Base-by-base conservation (phyloP, 2,329 filamentous ascomycete genomes). In the Leptographium flavum region DNA sequence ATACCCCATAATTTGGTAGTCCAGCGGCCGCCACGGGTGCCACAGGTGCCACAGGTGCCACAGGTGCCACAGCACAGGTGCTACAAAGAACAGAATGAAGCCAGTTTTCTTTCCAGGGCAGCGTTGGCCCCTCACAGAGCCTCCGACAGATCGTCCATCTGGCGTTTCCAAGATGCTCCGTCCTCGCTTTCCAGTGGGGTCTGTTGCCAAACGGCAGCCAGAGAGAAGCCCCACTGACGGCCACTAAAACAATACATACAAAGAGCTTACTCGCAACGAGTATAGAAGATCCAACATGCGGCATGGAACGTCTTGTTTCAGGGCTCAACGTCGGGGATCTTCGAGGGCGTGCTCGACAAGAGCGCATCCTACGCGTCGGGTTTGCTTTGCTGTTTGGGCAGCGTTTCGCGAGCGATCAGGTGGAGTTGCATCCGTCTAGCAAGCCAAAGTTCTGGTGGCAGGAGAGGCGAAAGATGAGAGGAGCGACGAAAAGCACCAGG, bases 91-190 rank as follows among this genome's bases (percentile, higher is more conserved):
- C 21, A 25, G 36, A 15, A 8, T 9, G n/a, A n/a, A n/a, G n/a
- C n/a, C n/a, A n/a, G n/a, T n/a, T n/a, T n/a, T n/a, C n/a, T n/a
- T n/a, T n/a, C n/a, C n/a, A n/a, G n/a, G n/a, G n/a, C n/a, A n/a
- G n/a, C n/a, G n/a, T n/a, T n/a, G n/a, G 40, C 28, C 40, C 40
- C 40, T 42, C 40, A 30, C 30, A 42, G 40, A 42, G 40, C 40
- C 42, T 37, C 32, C 42, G 27, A 30, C 25, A 19, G 32, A 43
- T 38, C 32, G 42, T 37, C 17, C 28, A 43, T 38, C 33, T 28
- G 32, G 21, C 38, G 37, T 27, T 43, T 15, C 32, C 31, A 37
- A 41, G 27, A 42, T 23, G 40, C 30, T 42, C 21, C 30, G 30
- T 42, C 27, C 39, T 31, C 39, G 31, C 31, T 23, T 32, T 41